These are phyloP conservation scores for Chalciporus piperatus DNA, from an alignment of 768 basidiomycete species.

Conservation along the genomic window DNA sequence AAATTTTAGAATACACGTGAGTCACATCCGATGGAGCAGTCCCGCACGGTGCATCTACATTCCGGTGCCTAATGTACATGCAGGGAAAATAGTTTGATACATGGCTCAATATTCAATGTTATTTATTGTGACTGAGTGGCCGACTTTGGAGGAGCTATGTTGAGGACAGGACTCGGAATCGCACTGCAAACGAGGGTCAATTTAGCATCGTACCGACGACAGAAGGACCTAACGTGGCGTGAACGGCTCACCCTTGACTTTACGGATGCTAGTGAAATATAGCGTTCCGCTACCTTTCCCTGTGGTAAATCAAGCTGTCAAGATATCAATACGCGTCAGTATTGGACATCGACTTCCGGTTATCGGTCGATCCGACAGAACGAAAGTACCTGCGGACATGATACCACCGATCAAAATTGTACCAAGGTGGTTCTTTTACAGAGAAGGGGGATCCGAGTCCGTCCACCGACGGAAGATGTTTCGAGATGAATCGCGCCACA, in stretches of 20 bases:
- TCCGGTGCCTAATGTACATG: too few relatives aligned
- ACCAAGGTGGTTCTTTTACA: too few relatives aligned
- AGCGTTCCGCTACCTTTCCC: constrained; percentile 75
- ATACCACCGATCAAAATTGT: too few relatives aligned
- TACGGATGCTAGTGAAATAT: constrained; percentile 82
- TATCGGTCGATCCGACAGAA: not conserved
- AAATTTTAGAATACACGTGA: too few relatives aligned
- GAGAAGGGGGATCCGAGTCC: too few relatives aligned
- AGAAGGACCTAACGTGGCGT: constrained; percentile 47
- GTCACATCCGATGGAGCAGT: too few relatives aligned
- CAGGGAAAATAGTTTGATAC: not conserved
- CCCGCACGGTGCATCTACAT: too few relatives aligned
- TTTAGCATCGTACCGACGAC: not conserved
- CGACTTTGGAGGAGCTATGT: constrained; percentile 19
- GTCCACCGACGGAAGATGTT: too few relatives aligned
- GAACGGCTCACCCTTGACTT: constrained; percentile 68
- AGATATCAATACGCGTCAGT: not conserved
- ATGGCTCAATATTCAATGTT: too few relatives aligned
- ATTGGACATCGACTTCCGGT: not conserved
- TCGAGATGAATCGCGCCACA: too few relatives aligned
- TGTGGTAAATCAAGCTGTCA: constrained; percentile 66
- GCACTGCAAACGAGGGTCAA: constrained; percentile 38
- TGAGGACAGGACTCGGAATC: constrained; percentile 62
- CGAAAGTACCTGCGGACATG: too few relatives aligned
- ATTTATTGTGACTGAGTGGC: not conserved